phyloP scores from a whole-genome alignment of 2,329 filamentous ascomycete genomes.

The Rhinocladiella mackenziei region DNA sequence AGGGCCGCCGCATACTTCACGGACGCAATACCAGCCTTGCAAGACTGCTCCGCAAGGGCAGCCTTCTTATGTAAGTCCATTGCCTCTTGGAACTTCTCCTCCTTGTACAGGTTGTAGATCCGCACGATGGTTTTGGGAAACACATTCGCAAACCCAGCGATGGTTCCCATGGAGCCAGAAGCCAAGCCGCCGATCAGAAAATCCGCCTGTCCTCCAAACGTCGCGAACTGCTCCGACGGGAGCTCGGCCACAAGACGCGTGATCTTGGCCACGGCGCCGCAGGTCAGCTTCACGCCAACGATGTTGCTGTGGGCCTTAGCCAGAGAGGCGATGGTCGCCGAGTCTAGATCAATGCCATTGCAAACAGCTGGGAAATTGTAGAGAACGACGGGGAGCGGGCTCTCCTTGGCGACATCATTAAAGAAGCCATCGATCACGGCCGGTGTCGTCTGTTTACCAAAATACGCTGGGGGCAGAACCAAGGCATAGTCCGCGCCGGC shows the following conservation, averaged over 20 bases:
- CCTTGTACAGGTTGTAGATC: slow-evolving; percentile 58
- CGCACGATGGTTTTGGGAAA: slow-evolving; percentile 51
- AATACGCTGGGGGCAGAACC: slow-evolving; percentile 61
- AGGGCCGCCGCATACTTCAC: slow-evolving; percentile 64
- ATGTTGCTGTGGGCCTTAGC: slow-evolving; percentile 52
- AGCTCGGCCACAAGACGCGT: slow-evolving; percentile 52
- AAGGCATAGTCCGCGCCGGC: slow-evolving; percentile 60
- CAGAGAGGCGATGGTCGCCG: slow-evolving; percentile 54
- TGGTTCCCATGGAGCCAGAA: slow-evolving; percentile 52
- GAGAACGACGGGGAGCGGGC: slow-evolving; percentile 55
- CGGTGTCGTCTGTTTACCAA: slow-evolving; percentile 57
- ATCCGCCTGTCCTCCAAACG: slow-evolving; percentile 69
- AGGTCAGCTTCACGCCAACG: slow-evolving; percentile 63
- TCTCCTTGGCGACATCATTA: slow-evolving; percentile 50
- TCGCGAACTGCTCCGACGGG: slow-evolving; percentile 55
- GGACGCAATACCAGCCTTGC: slow-evolving; percentile 62
- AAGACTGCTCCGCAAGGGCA: slow-evolving; percentile 60
- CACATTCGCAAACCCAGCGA: slow-evolving; percentile 56
- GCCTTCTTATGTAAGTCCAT: slow-evolving; percentile 57
- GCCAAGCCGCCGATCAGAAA: slow-evolving; percentile 58
- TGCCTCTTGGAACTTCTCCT: slow-evolving; percentile 56
- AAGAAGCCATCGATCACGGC: slow-evolving; percentile 58
- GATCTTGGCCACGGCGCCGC: slow-evolving; percentile 58
- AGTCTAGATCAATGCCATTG: slow-evolving; percentile 65
- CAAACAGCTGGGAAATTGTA: slow-evolving; percentile 67